Conservation (phyloP, 2,329 filamentous ascomycete genomes). For the Mariannaea elegans region DNA sequence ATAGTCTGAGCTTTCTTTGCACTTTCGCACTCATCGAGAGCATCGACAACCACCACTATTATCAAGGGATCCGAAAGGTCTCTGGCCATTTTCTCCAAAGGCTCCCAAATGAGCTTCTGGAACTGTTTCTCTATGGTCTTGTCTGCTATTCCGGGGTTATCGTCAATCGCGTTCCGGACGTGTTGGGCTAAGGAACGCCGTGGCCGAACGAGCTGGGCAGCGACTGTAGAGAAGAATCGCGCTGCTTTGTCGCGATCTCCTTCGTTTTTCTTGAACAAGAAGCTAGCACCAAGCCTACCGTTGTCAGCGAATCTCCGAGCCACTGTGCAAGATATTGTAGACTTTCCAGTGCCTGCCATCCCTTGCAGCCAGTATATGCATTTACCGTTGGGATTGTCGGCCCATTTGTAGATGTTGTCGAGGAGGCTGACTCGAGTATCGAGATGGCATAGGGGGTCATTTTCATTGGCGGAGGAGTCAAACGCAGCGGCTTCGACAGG, state of each 20-base stretch:
- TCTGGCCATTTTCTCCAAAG: background rate
- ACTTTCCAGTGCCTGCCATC: no score
- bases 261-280: no score
- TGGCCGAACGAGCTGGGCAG: constrained; percentile 41
- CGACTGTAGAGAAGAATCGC: constrained; percentile 52
- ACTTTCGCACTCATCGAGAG: constrained; percentile 2
- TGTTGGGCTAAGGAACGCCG: constrained; percentile 39
- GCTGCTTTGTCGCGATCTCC: constrained; percentile 46
- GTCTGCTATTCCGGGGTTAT: constrained; percentile 39
- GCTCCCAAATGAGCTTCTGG: background rate
- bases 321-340: no score
- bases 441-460: constrained; percentile 42
- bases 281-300: no score
- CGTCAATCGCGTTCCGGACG: constrained; percentile 41
- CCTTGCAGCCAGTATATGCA: constrained; percentile 49
- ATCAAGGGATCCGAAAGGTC: no score
- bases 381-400: constrained; percentile 27
- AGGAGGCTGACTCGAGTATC: constrained; percentile 46
- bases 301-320: no score
- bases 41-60: background rate
- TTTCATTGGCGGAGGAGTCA: constrained; percentile 44
- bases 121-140: constrained; percentile 48
- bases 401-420: constrained; percentile 42
- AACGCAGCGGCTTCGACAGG: constrained; percentile 37
- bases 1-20: background rate